Conservation (phyloP, 257 asterid genomes). For the Phtheirospermum japonicum region DNA sequence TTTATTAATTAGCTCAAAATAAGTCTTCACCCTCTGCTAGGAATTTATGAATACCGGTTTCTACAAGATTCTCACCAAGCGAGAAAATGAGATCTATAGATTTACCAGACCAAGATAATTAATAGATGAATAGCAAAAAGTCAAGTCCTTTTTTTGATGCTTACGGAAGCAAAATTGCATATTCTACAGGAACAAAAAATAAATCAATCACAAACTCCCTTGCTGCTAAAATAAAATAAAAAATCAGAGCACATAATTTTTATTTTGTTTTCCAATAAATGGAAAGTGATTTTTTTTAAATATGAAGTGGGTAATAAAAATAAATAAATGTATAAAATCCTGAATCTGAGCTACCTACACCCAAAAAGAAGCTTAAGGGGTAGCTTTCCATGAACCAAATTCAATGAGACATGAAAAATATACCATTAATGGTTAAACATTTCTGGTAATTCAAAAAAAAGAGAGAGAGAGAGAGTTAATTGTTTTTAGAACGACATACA, state of each 20-base stretch:
- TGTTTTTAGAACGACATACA: constrained; percentile 17
- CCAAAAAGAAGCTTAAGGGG: constrained; percentile 18
- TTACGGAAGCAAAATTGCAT: constrained; percentile 3
- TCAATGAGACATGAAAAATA: constrained; percentile 22
- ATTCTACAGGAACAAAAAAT: not conserved
- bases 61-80: constrained; percentile 16
- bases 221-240: constrained; percentile 9
- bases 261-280: not conserved
- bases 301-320: too few relatives aligned
- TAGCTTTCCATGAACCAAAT: constrained; percentile 28
- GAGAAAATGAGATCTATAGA: constrained; percentile 39
- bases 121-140: not conserved
- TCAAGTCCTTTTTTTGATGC: constrained; percentile 9
- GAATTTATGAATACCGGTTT: constrained; percentile 10
- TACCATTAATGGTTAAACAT: constrained; percentile 4
- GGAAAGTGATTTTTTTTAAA: too few relatives aligned
- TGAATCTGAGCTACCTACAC: constrained; percentile 8
- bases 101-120: constrained; percentile 6
- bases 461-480: too few relatives aligned
- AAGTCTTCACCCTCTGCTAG: not conserved
- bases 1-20: constrained; percentile 5
- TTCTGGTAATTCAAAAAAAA: too few relatives aligned
- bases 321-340: not conserved
- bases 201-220: constrained; percentile 22
- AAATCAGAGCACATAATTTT: constrained; percentile 17